Base-by-base conservation (phyloP, 2,329 filamentous ascomycete species). In the Monilinia vaccinii-corymbosi region DNA sequence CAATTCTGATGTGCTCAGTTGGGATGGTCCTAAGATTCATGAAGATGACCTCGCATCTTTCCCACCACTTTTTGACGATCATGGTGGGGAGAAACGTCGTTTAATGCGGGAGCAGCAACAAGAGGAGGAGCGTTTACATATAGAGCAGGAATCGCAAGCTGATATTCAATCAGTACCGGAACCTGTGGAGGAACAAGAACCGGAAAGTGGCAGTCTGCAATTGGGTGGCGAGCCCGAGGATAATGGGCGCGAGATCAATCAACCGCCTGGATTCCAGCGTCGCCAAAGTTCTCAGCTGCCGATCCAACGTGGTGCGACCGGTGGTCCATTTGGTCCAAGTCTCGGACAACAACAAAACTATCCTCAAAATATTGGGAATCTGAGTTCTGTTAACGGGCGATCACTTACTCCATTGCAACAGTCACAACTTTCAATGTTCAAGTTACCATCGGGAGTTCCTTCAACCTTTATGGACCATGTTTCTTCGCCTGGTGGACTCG, bases 181-280 rank as follows among this genome's bases (percentile, higher is more conserved):
- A 46, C 73, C 74, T 4, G 78, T 80, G 48, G 78, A 80, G 32
- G 91, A 96, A 64, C 90, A 89, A 60, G 87, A 88, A 60, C 84
- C 85, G 1, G 91, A 94, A 73, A 88, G 88, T 66, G 84, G 84
- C 16, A 97, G 93, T 71, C 79, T 94, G 61, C 92, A 95, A 61
- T 80, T 97, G 21, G 93, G 93, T 60, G 93, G 93, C 47, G 93
- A 97, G 71, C 93, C 93, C 0, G 93, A 97, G 71, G 86, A 90
- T 25, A 74, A 75, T 48, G 70, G 73, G 21, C 77, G 78, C 21
- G 81, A 83, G 53, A 74, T 63, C 5, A 65, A 48, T 21, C 61
- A 69, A 34, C 59, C 74, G 44, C 76, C 80, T 66, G 71, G 73
- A 50, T 81, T 81, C 61, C 81, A 85, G 62, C 81, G 85, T 53